Evolutionary conservation across 2,329 filamentous ascomycete species (phyloP).

Genomic region (Fusarium longipes): DNA sequence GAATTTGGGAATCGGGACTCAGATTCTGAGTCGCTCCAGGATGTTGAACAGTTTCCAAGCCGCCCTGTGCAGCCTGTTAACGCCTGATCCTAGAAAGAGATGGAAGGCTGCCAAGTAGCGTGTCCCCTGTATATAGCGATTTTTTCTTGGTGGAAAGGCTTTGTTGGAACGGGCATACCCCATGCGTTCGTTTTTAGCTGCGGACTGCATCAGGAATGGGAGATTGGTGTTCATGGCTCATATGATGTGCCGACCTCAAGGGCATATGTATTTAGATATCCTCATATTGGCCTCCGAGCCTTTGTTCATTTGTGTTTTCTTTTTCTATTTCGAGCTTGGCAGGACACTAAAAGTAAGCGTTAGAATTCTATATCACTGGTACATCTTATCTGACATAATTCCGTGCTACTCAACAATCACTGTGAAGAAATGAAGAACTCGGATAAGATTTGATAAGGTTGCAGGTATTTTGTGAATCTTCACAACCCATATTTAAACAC

Average conservation of each 20-base stretch:
- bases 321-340: constrained; percentile 25
- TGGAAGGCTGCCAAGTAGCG: constrained; percentile 22
- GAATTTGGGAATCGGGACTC: constrained; percentile 46
- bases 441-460: not conserved
- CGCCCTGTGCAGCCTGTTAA: constrained; percentile 50
- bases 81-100: constrained; percentile 43
- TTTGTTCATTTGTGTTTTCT: constrained; percentile 34
- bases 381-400: not conserved
- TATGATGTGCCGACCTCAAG: constrained; percentile 25
- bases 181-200: constrained; percentile 26
- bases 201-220: constrained; percentile 4
- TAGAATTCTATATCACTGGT: constrained; percentile 39
- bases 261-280: constrained; percentile 44
- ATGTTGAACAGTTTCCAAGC: constrained; percentile 47
- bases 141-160: constrained; percentile 30
- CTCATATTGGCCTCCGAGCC: constrained; percentile 29
- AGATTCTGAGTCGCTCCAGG: constrained; percentile 47
- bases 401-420: not conserved
- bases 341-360: constrained; percentile 41
- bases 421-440: not conserved
- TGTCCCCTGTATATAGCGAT: constrained; percentile 45
- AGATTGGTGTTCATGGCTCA: constrained; percentile 12
- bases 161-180: constrained; percentile 17
- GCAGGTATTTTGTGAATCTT: no score
- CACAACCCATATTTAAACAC: not conserved